phyloP scores from a whole-genome alignment of 2,329 filamentous ascomycete genomes.

The Neopestalotiopsis sp. region DNA sequence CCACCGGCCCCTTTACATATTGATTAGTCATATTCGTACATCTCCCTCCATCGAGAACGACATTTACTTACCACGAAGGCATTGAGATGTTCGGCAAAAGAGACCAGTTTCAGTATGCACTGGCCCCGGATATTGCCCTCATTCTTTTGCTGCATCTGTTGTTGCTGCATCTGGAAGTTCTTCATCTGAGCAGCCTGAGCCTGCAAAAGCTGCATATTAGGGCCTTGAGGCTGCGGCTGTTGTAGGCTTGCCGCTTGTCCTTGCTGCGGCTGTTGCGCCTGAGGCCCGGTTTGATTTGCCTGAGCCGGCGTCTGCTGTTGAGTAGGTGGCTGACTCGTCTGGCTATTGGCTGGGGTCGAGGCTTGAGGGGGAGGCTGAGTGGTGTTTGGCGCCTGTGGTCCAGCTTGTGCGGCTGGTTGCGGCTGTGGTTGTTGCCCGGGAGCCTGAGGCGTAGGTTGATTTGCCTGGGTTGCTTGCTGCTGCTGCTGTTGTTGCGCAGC shows the following conservation, averaged over 20 bases:
- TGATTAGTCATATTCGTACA: background rate
- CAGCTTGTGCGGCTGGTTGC: conserved; percentile 27
- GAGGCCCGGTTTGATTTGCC: conserved; percentile 36
- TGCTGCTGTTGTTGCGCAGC: conserved; percentile 23
- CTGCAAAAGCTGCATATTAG: conserved; percentile 37
- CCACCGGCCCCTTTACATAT: background rate
- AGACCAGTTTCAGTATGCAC: conserved; percentile 63
- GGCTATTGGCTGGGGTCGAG: conserved; percentile 30
- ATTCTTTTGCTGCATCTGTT: conserved; percentile 51
- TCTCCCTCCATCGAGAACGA: background rate
- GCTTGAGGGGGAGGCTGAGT: conserved; percentile 34
- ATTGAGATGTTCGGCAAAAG: conserved; percentile 67
- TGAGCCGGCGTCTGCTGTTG: conserved; percentile 38
- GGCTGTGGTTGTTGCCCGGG: conserved; percentile 27
- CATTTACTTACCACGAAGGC: conserved; percentile 54
- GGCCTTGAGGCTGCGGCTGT: background rate
- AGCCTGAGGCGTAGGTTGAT: conserved; percentile 23
- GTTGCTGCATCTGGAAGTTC: conserved; percentile 37
- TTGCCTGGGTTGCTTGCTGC: conserved; percentile 29
- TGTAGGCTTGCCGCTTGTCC: conserved; percentile 31
- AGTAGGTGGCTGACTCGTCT: conserved; percentile 45
- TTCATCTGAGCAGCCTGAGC: conserved; percentile 32
- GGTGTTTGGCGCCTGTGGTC: conserved; percentile 38
- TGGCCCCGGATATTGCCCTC: conserved; percentile 59
- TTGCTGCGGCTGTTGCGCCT: conserved; percentile 32